Percentiles rank a stretch among this genome's conserved stretches.
Evolutionary conservation across 768 basidiomycete species (phyloP).

Genomic region (Leccinum variicolor): DNA sequence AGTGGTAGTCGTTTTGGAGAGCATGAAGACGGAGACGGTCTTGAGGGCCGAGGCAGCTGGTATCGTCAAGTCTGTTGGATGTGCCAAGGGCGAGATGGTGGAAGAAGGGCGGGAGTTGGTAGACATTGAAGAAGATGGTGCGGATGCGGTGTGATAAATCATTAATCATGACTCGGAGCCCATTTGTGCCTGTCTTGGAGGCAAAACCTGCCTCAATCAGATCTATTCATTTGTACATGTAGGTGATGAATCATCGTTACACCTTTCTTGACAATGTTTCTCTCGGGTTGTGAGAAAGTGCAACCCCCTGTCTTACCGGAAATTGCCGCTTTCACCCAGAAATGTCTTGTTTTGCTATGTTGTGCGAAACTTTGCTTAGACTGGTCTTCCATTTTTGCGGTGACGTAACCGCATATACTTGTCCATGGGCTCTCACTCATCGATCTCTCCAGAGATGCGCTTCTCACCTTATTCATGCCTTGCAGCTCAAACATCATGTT

Average conservation of each 20-base stretch:
- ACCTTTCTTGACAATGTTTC: too few species aligned
- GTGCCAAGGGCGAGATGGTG: slow-evolving; percentile 87
- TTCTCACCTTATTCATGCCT: not conserved
- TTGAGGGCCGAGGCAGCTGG: slow-evolving; percentile 69
- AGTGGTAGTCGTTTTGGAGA: slow-evolving; percentile 80
- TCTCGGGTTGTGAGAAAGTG: too few species aligned
- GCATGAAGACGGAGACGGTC: slow-evolving; percentile 97
- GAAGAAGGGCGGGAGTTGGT: slow-evolving; percentile 82
- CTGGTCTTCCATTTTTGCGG: too few species aligned
- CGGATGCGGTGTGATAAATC: slow-evolving; percentile 3
- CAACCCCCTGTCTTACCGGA: too few species aligned
- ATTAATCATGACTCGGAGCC: not conserved
- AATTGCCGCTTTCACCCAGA: too few species aligned
- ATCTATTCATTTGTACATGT: too few species aligned
- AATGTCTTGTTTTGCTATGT: too few species aligned
- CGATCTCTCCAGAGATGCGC: slow-evolving; percentile 10
- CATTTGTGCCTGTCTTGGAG: too few species aligned
- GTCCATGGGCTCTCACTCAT: not conserved
- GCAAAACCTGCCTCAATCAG: too few species aligned
- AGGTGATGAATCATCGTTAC: too few species aligned
- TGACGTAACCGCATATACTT: not conserved
- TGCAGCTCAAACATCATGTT: not conserved
- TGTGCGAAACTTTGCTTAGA: too few species aligned
- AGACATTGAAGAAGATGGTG: slow-evolving; percentile 50
- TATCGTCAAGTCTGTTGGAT: slow-evolving; percentile 67